Base-by-base conservation (phyloP, 106 monocot species). In the Gastrodia elata region DNA sequence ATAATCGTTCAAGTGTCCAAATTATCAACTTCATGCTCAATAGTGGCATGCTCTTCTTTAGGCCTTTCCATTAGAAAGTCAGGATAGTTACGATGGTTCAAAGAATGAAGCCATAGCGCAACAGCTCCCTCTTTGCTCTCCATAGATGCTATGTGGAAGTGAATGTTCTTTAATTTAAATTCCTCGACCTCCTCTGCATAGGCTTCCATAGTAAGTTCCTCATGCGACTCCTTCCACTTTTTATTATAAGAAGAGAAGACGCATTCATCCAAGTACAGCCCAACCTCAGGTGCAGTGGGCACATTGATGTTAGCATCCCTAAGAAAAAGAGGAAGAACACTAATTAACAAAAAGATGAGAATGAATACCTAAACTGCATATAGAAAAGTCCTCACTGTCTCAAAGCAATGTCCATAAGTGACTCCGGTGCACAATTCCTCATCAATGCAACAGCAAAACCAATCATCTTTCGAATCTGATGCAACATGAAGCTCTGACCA, bases 401-500 rank as follows among this genome's bases (percentile, higher is more conserved):
- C 14, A 99, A 70, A 40, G 91, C 93, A 15, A 80, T 74, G 69
- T 93, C 91, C 87, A 91, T 85, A 7, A 93, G 36, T 2, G 88
- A 82, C 48, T 93, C 91, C 1, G 93, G 82, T 5, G 87, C 77
- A 38, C 91, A 93, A 68, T 87, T 84, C 80, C 98, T 85, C 88
- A 93, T 91, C 43, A 93, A 72, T 2, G 91, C 91, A 37, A 91
- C 98, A 0, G 91, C 91, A 74, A 99, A 68, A 16, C 93, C 98
- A 44, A 99, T 81, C 98, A 99, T 91, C 75, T 99, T 99, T 39
- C 98, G n/a, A 2, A 99, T 99, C 75, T 99, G 93, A 79, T 99
- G 93, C 11, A 99, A 85, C 98, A 93, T 93, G 77, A 99, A 99
- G 73, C 98, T 99, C 82, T 99, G 86, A 3, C 98, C 98, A 28